Evolutionary conservation across 2,329 filamentous ascomycete genomes (phyloP).

Genomic region (Boeremia exigua): DNA sequence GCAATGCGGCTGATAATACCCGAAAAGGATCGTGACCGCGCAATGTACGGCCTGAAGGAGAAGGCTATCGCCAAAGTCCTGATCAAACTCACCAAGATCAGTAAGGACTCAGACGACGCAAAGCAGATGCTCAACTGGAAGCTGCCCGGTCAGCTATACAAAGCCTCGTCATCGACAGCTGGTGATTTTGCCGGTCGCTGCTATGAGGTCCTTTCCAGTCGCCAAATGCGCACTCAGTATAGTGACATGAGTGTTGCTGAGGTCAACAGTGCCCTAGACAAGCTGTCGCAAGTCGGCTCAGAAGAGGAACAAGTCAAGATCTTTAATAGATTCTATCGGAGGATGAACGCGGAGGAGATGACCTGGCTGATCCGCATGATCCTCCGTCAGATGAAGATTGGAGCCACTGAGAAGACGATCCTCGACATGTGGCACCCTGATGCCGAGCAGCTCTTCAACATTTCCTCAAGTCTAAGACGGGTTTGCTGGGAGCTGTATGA

Average conservation of each 20-base stretch:
- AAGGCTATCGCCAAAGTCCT: slow-evolving; percentile 86
- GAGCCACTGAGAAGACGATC: slow-evolving; percentile 86
- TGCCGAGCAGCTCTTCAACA: slow-evolving; percentile 71
- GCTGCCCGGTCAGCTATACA: slow-evolving; percentile 68
- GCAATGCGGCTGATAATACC: slow-evolving; percentile 90
- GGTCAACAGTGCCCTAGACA: slow-evolving; percentile 85
- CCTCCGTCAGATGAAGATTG: slow-evolving; percentile 76
- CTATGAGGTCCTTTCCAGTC: slow-evolving; percentile 82
- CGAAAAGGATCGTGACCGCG: slow-evolving; percentile 88
- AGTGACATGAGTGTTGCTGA: slow-evolving; percentile 86
- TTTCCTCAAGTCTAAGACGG: slow-evolving; percentile 85
- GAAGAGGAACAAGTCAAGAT: slow-evolving; percentile 86
- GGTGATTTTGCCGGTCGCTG: slow-evolving; percentile 94
- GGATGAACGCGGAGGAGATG: slow-evolving; percentile 92
- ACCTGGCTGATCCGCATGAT: slow-evolving; percentile 96
- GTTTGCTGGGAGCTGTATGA: slow-evolving; percentile 95
- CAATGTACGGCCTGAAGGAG: slow-evolving; percentile 94
- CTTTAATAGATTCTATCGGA: slow-evolving; percentile 81
- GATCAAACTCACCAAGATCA: slow-evolving; percentile 92
- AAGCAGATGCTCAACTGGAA: slow-evolving; percentile 91
- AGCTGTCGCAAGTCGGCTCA: slow-evolving; percentile 73
- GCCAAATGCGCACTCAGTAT: slow-evolving; percentile 74
- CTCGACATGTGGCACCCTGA: slow-evolving; percentile 69
- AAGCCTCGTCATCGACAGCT: slow-evolving; percentile 61
- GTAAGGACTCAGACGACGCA: slow-evolving; percentile 87